Percentiles rank a stretch among this genome's conserved stretches.
These are phyloP conservation scores for Primulina huaijiensis DNA, from an alignment of 257 asterid genomes.

Conservation along the genomic window DNA sequence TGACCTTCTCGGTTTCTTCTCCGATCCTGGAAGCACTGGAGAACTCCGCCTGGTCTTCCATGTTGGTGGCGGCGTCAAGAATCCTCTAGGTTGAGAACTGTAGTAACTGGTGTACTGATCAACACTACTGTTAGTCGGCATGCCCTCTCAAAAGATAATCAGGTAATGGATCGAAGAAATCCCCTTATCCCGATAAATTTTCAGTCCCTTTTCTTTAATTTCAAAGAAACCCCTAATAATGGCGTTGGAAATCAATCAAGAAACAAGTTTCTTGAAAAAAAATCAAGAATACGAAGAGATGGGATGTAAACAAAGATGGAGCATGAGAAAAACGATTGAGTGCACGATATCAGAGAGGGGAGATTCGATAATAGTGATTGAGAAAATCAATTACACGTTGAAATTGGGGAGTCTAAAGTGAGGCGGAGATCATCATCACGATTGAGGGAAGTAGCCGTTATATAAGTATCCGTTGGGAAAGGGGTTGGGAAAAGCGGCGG, in stretches of 20 bases:
- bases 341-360: neutral
- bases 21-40: conserved; percentile 50
- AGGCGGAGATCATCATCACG: neutral
- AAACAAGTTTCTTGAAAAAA: conserved; percentile 5
- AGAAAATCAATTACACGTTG: neutral
- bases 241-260: conserved; percentile 3
- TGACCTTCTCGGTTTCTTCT: conserved; percentile 44
- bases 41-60: conserved; percentile 34
- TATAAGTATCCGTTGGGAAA: conserved; percentile 41
- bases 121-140: conserved; percentile 26
- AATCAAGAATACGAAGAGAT: neutral
- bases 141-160: conserved; percentile 6
- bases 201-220: conserved; percentile 11
- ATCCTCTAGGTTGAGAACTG: conserved; percentile 43
- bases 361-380: neutral
- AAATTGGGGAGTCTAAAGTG: neutral
- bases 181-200: conserved; percentile 1
- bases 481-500: conserved; percentile 14
- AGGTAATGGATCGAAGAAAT: neutral
- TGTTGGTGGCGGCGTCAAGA: conserved; percentile 75
- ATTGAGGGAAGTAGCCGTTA: conserved; percentile 41
- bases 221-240: neutral
- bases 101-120: conserved; percentile 18
- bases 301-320: neutral
- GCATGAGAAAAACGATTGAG: neutral